These are phyloP conservation scores for Sordariomycetes sp. DNA, from an alignment of 2,329 filamentous ascomycete genomes.

Conservation along the genomic window DNA sequence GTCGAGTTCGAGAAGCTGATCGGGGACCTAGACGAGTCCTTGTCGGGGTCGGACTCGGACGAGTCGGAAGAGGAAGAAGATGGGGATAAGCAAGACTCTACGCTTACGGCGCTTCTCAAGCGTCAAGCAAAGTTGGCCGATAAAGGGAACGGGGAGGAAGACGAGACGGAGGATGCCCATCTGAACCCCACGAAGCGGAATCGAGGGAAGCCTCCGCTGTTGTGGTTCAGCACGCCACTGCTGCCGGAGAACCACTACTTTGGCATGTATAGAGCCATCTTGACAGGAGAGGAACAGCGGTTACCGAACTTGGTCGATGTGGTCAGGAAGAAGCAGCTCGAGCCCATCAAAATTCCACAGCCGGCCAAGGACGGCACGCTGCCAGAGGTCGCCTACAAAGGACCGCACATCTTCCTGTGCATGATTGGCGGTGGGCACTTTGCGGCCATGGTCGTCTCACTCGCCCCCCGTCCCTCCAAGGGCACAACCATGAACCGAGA, in stretches of 20 bases:
- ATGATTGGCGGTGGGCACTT: constrained; percentile 99
- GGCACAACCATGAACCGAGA: constrained; percentile 72
- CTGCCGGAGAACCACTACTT: constrained; percentile 73
- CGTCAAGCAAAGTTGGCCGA: constrained; percentile 69
- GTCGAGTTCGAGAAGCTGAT: constrained; percentile 79
- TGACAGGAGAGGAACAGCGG: constrained; percentile 62
- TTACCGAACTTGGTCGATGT: constrained; percentile 55
- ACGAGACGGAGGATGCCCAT: constrained; percentile 22
- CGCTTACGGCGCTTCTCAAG: constrained; percentile 68
- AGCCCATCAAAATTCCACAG: constrained; percentile 46
- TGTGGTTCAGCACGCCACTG: constrained; percentile 76
- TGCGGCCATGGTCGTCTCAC: constrained; percentile 87
- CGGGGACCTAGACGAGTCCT: constrained; percentile 78
- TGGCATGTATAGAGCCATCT: constrained; percentile 76
- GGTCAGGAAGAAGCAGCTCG: constrained; percentile 68
- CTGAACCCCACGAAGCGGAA: constrained; percentile 19
- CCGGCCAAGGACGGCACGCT: constrained; percentile 49
- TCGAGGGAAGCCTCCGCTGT: constrained; percentile 61
- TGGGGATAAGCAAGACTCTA: constrained; percentile 60
- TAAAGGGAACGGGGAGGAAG: constrained; percentile 36
- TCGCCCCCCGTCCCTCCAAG: constrained; percentile 71
- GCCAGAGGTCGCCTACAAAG: constrained; percentile 48
- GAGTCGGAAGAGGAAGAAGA: constrained; percentile 65
- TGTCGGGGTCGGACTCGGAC: constrained; percentile 77
- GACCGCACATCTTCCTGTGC: constrained; percentile 87